Evolutionary conservation across 1,284 basidiomycete species (phyloP), one percentile per base, ranked within the genome.

Genomic region (Boletellus deceptivus): DNA sequence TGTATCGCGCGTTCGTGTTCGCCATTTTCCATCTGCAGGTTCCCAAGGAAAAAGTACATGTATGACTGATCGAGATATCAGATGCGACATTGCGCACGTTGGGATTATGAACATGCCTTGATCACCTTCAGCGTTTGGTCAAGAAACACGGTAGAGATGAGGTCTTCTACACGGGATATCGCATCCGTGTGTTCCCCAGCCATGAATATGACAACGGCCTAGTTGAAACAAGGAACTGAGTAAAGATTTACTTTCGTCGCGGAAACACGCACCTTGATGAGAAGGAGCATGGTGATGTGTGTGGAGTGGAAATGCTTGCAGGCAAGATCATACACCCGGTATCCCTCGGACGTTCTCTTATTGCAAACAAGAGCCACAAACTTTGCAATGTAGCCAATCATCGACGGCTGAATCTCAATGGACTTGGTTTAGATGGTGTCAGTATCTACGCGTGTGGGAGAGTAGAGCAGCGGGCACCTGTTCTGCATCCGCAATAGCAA

Each of bases 321-420:
- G 0, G 54, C 48, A 8, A 55, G 31, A 17, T 55, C 54, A 16
- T 31, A 55, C 2, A n/a, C 10, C 3, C 35, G 24, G n/a, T 43
- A 50, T 1, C 6, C 53, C 8, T 27, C 16, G 8, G 4, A 3
- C 10, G 6, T 50, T 18, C 43, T 14, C 3, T 40, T 38, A 0
- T 17, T 48, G 1, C 49, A 22, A 1, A 49, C 40, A 17, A 52
- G 54, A 0, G 54, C 55, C 6, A 52, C 22, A 16, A 25, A 43
- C 20, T 46, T 48, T 35, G 54, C 49, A 11, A 56, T 49, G 18
- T 53, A 47, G 2, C 43, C 54, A 8, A 55, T 37, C 7, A 47
- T 11, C 3, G 53, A 55, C 10, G 34, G 36, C 7, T 38, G 36
- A 1, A 39, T 22, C 1, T 17, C 13, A 3, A 55, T 36, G 13